phyloP scores from a whole-genome alignment of 768 basidiomycete genomes.

The Auricularia cornea region DNA sequence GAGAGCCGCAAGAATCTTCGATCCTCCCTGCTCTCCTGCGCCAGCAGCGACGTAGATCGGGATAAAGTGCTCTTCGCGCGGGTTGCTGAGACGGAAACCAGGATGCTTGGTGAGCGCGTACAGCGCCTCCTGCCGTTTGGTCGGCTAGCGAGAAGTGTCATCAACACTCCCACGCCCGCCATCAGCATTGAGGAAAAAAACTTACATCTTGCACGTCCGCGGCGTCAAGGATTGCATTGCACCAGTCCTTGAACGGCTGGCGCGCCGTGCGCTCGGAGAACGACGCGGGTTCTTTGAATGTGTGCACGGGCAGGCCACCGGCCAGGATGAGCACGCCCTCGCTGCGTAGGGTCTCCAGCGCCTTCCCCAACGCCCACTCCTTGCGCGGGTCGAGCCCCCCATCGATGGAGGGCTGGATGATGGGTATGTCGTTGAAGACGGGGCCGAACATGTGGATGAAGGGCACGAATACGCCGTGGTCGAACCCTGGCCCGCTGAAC shows the following conservation, averaged over 20 bases:
- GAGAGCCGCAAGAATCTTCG: constrained; percentile 8
- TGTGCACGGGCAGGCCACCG: constrained; percentile 64
- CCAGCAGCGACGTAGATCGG: constrained; percentile 73
- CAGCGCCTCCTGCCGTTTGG: constrained; percentile 48
- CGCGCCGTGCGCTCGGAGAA: constrained; percentile 44
- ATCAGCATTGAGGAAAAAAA: constrained; percentile 5
- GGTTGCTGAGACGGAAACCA: constrained; percentile 61
- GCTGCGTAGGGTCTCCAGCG: constrained; percentile 49
- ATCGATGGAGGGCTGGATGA: constrained; percentile 66
- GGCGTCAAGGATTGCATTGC: constrained; percentile 50
- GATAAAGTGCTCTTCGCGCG: constrained; percentile 73
- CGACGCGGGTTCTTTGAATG: constrained; percentile 44
- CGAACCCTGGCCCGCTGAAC: constrained; percentile 54
- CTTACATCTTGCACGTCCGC: constrained; percentile 43
- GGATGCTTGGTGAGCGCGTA: constrained; percentile 45
- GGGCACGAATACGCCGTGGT: constrained; percentile 76
- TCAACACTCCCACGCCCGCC: background rate
- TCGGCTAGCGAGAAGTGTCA: constrained; percentile 26
- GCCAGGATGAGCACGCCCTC: constrained; percentile 38
- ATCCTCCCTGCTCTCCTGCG: constrained; percentile 41
- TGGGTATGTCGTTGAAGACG: constrained; percentile 50
- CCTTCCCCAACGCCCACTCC: constrained; percentile 60
- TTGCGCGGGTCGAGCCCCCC: constrained; percentile 46
- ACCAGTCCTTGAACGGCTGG: constrained; percentile 44
- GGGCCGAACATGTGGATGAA: constrained; percentile 74